Evolutionary conservation across 208 protist species (phyloP), one percentile per base, ranked within the genome.

Genomic region (Trypanosoma boissoni): DNA sequence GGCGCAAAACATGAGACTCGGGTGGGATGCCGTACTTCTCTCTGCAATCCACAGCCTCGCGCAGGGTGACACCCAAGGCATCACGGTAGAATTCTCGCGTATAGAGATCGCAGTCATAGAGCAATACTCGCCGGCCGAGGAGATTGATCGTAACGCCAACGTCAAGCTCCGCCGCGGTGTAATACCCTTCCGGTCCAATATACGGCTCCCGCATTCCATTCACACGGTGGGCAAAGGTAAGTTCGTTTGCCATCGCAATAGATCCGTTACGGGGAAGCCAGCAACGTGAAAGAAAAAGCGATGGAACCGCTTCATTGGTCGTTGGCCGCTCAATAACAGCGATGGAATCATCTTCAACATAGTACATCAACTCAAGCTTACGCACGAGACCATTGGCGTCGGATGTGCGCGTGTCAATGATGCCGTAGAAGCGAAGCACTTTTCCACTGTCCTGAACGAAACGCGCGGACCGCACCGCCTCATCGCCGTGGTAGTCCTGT

Each of bases 101-200:
- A 68, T 86, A 97, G 34, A 77, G 76, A 76, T 99, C 97, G 72
- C 91, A 97, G 68, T 96, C 94, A 70, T 97, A 97, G 34, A 97
- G 55, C 31, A 96, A 74, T 1, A 96, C 81, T 7, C 34, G 7
- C 27, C 87, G 77, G 21, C 92, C 92, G 34, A 90, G 81, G 9
- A 97, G 74, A 51, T 89, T 87, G 32, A 98, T 45, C 14, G 66
- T 70, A 27, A 70, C 60, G 29, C 96, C 94, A 4, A 98, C 73
- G 24, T 69, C 51, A 20, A 98, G 60, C 71, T 98, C 97, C 23
- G 29, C 55, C 39, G 86, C 81, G 24, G 63, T 84, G 75, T 94
- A 95, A 72, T 87, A 88, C 18, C 73, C 81, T 16, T 86, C 79
- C 0, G 71, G 75, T 9, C 76, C 77, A 61, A 91, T 68, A 52